These are phyloP conservation scores for Tricharina praecox DNA, from an alignment of 495 filamentous ascomycete species.

Conservation along the genomic window DNA sequence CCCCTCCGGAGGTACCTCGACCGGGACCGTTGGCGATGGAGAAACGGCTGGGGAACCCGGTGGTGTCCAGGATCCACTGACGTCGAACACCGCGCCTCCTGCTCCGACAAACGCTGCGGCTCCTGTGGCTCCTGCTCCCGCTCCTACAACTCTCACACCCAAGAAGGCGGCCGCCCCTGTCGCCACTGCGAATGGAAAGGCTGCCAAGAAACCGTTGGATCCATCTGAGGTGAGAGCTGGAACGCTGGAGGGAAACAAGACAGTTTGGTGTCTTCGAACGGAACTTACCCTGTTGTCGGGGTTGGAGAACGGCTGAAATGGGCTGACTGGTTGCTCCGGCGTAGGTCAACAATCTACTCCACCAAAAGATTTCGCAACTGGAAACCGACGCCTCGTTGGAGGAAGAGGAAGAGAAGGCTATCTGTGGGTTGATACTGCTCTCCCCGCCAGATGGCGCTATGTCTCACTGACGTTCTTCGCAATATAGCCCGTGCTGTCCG, in stretches of 20 bases:
- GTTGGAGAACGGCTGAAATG: too few relatives aligned
- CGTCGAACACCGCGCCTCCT: conserved; percentile 18
- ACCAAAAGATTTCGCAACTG: conserved; percentile 85
- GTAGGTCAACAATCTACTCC: conserved; percentile 54
- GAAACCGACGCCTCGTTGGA: conserved; percentile 84
- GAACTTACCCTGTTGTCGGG: not conserved
- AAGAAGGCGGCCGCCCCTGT: conserved; percentile 17
- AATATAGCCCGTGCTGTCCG: conserved; percentile 67
- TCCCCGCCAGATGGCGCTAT: not conserved
- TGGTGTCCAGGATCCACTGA: conserved; percentile 18
- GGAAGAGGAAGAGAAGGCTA: conserved; percentile 89
- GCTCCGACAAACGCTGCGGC: conserved; percentile 9
- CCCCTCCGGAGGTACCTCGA: not conserved
- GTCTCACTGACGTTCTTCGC: not conserved
- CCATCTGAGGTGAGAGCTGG: conserved; percentile 26
- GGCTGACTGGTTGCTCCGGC: too few relatives aligned
- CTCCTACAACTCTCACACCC: too few relatives aligned
- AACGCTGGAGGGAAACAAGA: conserved; percentile 25
- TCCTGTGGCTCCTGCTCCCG: conserved; percentile 35
- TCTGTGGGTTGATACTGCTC: conserved; percentile 45
- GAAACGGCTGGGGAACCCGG: conserved; percentile 3
- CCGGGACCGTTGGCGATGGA: conserved; percentile 2
- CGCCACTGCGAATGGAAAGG: conserved; percentile 15
- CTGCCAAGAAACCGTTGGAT: conserved; percentile 28
- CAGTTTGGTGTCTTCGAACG: conserved; percentile 13